Conservation (phyloP, 306 rosid species). For the Mucuna pruriens region DNA sequence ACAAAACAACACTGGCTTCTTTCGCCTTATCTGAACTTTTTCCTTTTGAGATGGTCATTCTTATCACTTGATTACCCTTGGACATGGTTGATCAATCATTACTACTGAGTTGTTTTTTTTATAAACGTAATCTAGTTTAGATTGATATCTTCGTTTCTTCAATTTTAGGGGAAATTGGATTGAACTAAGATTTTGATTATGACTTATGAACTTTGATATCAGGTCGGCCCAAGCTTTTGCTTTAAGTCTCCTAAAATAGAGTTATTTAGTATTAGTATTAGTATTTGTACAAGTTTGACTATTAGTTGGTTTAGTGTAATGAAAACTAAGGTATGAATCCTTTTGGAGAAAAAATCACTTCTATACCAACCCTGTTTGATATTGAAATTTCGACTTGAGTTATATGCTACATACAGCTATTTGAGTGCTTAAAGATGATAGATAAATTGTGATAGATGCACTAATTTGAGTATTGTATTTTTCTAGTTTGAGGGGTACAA, state of each 20-base stretch:
- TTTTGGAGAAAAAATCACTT: too few species aligned
- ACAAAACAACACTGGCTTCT: not conserved
- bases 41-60: not conserved
- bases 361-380: too few species aligned
- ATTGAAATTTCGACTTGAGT: not conserved
- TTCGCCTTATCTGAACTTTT: not conserved
- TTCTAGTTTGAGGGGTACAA: constrained; percentile 88
- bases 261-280: too few species aligned
- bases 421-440: constrained; percentile 37
- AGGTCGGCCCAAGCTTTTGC: too few species aligned
- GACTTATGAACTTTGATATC: not conserved
- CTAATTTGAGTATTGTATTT: constrained; percentile 39
- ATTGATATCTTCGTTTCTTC: not conserved
- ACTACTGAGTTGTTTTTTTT: not conserved
- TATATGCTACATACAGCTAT: constrained; percentile 5
- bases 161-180: not conserved
- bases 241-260: too few species aligned
- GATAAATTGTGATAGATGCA: constrained; percentile 20
- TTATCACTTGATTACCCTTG: not conserved
- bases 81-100: not conserved
- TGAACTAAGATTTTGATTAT: not conserved
- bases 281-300: too few species aligned
- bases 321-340: too few species aligned
- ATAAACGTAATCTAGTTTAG: not conserved
- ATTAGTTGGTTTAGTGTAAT: too few species aligned